Evolutionary conservation across 306 rosid genomes (phyloP).

Genomic region (Dryas alaskensis): DNA sequence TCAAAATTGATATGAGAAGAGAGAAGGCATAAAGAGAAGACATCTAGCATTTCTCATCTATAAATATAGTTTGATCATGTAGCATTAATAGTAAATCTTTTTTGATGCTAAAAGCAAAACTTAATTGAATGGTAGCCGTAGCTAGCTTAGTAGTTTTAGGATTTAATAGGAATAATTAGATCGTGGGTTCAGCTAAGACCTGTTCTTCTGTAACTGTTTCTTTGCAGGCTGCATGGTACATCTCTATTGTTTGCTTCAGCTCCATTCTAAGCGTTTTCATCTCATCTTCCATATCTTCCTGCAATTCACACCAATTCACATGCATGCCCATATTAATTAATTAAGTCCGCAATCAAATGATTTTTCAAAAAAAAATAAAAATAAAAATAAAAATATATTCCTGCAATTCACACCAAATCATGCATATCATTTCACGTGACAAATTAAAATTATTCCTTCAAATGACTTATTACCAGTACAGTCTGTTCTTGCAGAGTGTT

Average conservation of each 20-base stretch:
- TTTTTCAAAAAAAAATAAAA: no score
- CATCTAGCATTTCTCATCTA: no score
- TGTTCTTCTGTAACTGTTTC: slow-evolving; percentile 25
- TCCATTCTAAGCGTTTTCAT: slow-evolving; percentile 29
- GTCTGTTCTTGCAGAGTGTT: no score
- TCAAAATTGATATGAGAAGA: no score
- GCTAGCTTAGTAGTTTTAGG: not conserved
- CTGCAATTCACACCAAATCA: no score
- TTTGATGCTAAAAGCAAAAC: not conserved
- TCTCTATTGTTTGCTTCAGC: slow-evolving; percentile 26
- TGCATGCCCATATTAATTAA: not conserved
- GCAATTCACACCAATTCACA: not conserved
- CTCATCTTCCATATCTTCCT: slow-evolving; percentile 34
- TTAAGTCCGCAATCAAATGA: not conserved
- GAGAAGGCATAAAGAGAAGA: no score
- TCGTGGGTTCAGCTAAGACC: slow-evolving; percentile 13
- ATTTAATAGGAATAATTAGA: no score
- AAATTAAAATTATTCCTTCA: no score
- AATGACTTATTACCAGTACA: no score
- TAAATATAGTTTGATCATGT: no score
- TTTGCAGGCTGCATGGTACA: slow-evolving; percentile 30
- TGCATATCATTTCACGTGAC: no score
- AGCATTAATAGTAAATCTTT: not conserved
- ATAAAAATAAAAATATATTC: no score
- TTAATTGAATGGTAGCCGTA: not conserved